Evolutionary conservation across 768 basidiomycete species (phyloP).

Genomic region (Wakefieldia striispora): DNA sequence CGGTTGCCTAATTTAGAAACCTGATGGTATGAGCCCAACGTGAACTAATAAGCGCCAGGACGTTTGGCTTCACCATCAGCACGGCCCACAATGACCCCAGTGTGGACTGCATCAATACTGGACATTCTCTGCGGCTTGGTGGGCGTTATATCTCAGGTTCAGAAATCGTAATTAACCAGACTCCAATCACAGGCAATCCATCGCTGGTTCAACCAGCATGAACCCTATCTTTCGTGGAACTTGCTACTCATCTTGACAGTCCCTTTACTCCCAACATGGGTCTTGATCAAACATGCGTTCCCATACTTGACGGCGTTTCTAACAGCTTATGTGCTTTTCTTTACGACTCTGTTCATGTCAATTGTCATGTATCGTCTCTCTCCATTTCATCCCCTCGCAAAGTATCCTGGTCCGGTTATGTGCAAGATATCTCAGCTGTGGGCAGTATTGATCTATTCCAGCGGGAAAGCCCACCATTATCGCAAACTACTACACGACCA

Average conservation of each 20-base stretch:
- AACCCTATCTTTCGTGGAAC: slow-evolving; percentile 15
- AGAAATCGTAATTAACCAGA: background rate
- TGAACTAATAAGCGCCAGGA: background rate
- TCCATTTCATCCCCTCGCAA: slow-evolving; percentile 37
- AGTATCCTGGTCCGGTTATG: slow-evolving; percentile 35
- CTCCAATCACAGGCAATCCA: slow-evolving; percentile 10
- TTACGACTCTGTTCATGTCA: slow-evolving; percentile 23
- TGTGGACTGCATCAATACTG: slow-evolving; percentile 2
- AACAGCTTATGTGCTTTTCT: slow-evolving; percentile 14
- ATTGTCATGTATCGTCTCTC: slow-evolving; percentile 38
- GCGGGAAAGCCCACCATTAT: slow-evolving; percentile 19
- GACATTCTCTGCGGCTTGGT: slow-evolving; percentile 23
- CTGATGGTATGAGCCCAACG: too few species aligned
- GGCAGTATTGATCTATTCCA: slow-evolving; percentile 16
- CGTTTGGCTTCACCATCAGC: background rate
- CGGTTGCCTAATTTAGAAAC: slow-evolving; percentile 6
- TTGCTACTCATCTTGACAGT: slow-evolving; percentile 9
- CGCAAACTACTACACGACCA: slow-evolving; percentile 24
- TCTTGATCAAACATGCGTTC: slow-evolving; percentile 6
- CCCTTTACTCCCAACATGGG: slow-evolving; percentile 13
- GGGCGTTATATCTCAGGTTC: background rate
- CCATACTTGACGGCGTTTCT: slow-evolving; percentile 9
- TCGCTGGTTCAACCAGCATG: slow-evolving; percentile 15
- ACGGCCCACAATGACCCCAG: slow-evolving; percentile 1
- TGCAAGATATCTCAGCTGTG: slow-evolving; percentile 33